A percentile compares a stretch with the other conserved stretches of the same genome.
These are phyloP conservation scores for Hibiscus tridactylites DNA, from an alignment of 345 rosid species.

Conservation along the genomic window DNA sequence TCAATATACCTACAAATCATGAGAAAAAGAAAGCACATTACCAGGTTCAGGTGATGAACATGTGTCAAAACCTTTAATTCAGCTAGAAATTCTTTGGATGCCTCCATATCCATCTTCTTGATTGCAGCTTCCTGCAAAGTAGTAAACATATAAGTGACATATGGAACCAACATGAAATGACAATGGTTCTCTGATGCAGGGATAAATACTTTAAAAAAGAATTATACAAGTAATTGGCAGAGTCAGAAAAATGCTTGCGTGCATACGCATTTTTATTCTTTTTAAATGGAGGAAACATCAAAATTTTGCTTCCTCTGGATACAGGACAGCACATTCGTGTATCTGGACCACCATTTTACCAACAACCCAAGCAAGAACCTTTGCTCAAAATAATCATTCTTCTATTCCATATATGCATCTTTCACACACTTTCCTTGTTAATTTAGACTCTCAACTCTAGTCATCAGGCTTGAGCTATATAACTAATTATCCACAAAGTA, in stretches of 20 bases:
- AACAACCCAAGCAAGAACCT: background rate
- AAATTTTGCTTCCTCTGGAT: background rate
- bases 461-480: background rate
- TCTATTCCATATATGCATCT: background rate
- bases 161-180: slow-evolving; percentile 1
- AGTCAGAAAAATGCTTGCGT: background rate
- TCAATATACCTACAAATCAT: background rate
- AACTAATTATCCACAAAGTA: background rate
- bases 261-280: background rate
- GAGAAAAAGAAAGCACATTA: slow-evolving; percentile 22
- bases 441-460: background rate
- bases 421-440: background rate
- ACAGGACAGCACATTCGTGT: background rate
- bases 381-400: background rate
- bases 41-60: slow-evolving; percentile 97
- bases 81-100: slow-evolving; percentile 85
- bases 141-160: background rate
- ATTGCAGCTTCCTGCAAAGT: slow-evolving; percentile 82
- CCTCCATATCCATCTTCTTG: slow-evolving; percentile 99
- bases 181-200: background rate
- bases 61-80: slow-evolving; percentile 83
- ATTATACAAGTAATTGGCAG: background rate
- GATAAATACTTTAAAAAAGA: background rate
- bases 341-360: background rate
- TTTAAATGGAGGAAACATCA: background rate